These are phyloP conservation scores for Candida krabiensis DNA, from an alignment of 805 yeast genomes.

Conservation along the genomic window DNA sequence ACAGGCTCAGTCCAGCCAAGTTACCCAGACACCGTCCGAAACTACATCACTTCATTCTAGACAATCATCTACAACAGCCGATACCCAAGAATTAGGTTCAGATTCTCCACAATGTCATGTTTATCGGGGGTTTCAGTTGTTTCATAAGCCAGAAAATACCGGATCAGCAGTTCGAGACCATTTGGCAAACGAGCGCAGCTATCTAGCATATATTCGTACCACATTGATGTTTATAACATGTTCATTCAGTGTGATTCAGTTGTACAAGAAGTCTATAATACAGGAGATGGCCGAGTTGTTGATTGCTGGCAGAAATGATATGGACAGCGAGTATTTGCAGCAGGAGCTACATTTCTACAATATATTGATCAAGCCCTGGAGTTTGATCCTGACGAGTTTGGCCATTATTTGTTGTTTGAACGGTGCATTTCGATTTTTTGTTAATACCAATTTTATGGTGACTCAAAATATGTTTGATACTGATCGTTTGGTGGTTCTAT, in stretches of 20 bases:
- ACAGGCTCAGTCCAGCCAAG: too few species aligned
- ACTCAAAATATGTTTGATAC: slow-evolving; percentile 15
- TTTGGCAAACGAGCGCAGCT: slow-evolving; percentile 51
- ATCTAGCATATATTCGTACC: slow-evolving; percentile 46
- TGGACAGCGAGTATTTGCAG: slow-evolving; percentile 1
- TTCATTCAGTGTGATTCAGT: slow-evolving; percentile 42
- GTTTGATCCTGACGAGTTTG: slow-evolving; percentile 10
- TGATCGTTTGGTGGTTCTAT: slow-evolving; percentile 14
- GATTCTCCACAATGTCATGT: too few species aligned
- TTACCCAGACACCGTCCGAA: too few species aligned
- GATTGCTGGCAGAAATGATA: neutral
- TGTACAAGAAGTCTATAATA: slow-evolving; percentile 33
- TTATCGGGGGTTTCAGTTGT: slow-evolving; percentile 3
- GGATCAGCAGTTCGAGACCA: slow-evolving; percentile 48
- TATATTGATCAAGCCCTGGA: slow-evolving; percentile 16
- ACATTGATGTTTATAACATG: slow-evolving; percentile 39
- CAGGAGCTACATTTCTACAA: slow-evolving; percentile 6
- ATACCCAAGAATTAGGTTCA: neutral
- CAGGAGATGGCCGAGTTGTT: slow-evolving; percentile 5
- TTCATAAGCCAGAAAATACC: slow-evolving; percentile 30
- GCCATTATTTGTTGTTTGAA: slow-evolving; percentile 9
- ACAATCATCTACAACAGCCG: too few species aligned
- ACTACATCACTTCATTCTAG: too few species aligned
- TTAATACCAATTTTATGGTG: slow-evolving; percentile 20
- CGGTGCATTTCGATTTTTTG: slow-evolving; percentile 16